These are phyloP conservation scores for Phytopythium chamaehyphon DNA, from an alignment of 352 stramenopile species.

Conservation along the genomic window DNA sequence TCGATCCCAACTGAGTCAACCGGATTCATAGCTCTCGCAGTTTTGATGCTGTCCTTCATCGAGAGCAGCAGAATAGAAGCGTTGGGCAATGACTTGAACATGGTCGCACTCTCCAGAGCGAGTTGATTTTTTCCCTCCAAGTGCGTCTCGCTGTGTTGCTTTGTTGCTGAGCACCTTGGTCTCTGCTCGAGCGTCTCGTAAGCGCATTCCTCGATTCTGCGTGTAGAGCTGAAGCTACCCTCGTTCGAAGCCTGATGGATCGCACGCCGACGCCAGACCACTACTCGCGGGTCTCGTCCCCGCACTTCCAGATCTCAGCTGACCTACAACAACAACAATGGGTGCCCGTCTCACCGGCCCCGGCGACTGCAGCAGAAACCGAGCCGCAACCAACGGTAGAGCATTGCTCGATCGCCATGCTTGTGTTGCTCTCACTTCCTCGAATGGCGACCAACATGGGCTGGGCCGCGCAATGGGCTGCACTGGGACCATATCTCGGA, in stretches of 20 bases:
- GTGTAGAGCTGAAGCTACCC: not conserved
- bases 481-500: constrained; percentile 59
- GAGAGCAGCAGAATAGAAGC: too few species aligned
- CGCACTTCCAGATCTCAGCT: not conserved
- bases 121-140: too few species aligned
- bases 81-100: too few species aligned
- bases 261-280: not conserved
- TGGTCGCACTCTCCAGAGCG: too few species aligned
- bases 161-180: too few species aligned
- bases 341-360: not conserved
- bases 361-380: not conserved
- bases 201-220: not conserved
- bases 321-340: constrained; percentile 5
- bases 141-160: too few species aligned
- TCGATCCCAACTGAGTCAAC: too few species aligned
- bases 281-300: constrained; percentile 1
- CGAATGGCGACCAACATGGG: constrained; percentile 78
- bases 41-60: too few species aligned
- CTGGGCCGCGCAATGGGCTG: constrained; percentile 75
- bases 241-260: not conserved
- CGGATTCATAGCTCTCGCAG: too few species aligned
- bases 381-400: not conserved
- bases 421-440: constrained; percentile 61
- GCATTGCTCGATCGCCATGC: constrained; percentile 57
- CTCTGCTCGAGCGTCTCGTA: too few species aligned